Base-by-base conservation (phyloP, 371 early-diverging fungal genomes). In the Basidiobolus meristosporus region DNA sequence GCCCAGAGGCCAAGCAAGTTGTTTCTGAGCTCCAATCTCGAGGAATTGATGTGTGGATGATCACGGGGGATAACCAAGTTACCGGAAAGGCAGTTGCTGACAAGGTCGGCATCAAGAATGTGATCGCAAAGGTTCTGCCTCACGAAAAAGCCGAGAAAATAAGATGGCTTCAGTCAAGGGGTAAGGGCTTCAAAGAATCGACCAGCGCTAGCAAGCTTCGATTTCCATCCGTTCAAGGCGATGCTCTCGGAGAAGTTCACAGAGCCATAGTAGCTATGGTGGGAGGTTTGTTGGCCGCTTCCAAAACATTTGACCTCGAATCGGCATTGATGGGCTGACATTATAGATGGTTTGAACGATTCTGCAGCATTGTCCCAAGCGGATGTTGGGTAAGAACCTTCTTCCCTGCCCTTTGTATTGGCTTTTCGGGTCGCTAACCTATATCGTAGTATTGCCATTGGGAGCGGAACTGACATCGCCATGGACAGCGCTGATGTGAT, bases 271-370 rank as follows among this genome's bases (percentile, higher is more conserved):
- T 22, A n/a, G 26, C 39, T n/a, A 35, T 71, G 70, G 68, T 68
- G 26, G 61, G 17, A 40, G 20, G 31, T 30, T 28, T 36, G 11
- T 7, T 31, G 3, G 60, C 12, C 51, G 50, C n/a, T n/a, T n/a
- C n/a, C n/a, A n/a, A n/a, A n/a, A n/a, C n/a, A n/a, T n/a, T n/a
- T n/a, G n/a, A n/a, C n/a, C n/a, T n/a, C n/a, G n/a, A n/a, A n/a
- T n/a, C n/a, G n/a, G n/a, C n/a, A n/a, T n/a, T n/a, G n/a, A n/a
- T n/a, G n/a, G n/a, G n/a, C n/a, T n/a, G n/a, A n/a, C n/a, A n/a
- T n/a, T n/a, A n/a, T n/a, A n/a, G 90, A 90, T 56, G 91, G 91
- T 7, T 88, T 87, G 50, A 95, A 90, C 50, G 91, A 90, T 57
- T 75, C 86, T 0, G 75, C 81, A 22, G 90, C 95, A 0, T 55